phyloP scores from a whole-genome alignment of 1,284 basidiomycete genomes.

The Ganoderma sinense region DNA sequence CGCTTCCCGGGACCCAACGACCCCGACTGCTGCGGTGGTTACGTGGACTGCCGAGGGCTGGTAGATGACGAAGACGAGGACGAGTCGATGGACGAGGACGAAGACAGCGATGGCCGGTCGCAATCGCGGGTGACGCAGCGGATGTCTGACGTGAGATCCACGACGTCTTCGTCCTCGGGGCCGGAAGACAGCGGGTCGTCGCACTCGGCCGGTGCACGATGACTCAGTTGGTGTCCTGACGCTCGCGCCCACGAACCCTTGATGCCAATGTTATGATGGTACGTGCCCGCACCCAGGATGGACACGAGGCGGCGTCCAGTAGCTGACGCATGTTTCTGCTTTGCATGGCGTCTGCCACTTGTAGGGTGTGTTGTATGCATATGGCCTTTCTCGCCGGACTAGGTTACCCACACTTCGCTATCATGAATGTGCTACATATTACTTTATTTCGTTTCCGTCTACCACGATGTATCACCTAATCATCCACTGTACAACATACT shows the following conservation, averaged over 20 bases:
- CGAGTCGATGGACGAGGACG: conserved; percentile 22
- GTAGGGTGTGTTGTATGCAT: conserved; percentile 6
- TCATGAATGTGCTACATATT: conserved; percentile 10
- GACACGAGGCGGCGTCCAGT: conserved; percentile 1
- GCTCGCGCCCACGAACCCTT: conserved; percentile 15
- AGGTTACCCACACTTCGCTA: not conserved
- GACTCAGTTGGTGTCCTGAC: conserved; percentile 1
- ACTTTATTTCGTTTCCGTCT: conserved; percentile 22
- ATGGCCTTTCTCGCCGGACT: conserved; percentile 7
- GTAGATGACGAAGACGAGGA: conserved; percentile 35
- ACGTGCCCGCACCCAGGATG: not conserved
- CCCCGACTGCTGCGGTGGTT: conserved; percentile 54
- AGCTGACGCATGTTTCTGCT: conserved; percentile 1
- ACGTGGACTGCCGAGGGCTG: conserved; percentile 57
- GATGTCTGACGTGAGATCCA: conserved; percentile 40
- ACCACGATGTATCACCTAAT: conserved; percentile 32
- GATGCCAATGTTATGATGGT: conserved; percentile 13
- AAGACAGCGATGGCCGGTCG: conserved; percentile 26
- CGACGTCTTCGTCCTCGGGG: conserved; percentile 35
- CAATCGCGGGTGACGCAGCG: conserved; percentile 31
- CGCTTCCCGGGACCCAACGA: conserved; percentile 20
- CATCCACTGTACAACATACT: conserved; percentile 26
- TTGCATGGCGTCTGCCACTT: conserved; percentile 6
- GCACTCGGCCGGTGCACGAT: conserved; percentile 15
- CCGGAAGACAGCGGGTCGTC: conserved; percentile 24